phyloP scores from a whole-genome alignment of 73 alveolate genomes.

The Blepharisma stoltei region DNA sequence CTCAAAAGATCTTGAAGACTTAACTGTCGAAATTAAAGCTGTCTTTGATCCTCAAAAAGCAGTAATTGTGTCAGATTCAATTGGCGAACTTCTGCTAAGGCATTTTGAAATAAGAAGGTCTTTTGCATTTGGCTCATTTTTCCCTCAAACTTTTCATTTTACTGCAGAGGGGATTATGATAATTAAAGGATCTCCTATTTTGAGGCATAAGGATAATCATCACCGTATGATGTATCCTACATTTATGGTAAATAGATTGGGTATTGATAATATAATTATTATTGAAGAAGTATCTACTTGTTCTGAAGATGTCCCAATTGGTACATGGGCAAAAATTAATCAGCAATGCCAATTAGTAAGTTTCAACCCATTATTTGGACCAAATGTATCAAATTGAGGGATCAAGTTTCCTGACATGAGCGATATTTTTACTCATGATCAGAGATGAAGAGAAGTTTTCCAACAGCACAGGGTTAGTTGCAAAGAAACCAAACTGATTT shows the following conservation, averaged over 20 bases:
- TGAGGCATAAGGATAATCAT: constrained; percentile 16
- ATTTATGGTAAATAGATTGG: not conserved
- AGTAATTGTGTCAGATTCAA: not conserved
- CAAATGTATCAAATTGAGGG: constrained; percentile 5
- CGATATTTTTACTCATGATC: not conserved
- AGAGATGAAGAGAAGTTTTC: not conserved
- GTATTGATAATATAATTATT: not conserved
- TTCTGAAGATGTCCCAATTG: not conserved
- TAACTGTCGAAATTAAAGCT: not conserved
- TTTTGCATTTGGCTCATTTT: not conserved
- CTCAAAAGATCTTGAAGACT: constrained; percentile 10
- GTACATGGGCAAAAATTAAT: not conserved
- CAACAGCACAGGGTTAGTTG: not conserved
- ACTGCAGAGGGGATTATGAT: constrained; percentile 1
- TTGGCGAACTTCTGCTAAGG: not conserved
- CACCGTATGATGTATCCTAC: constrained; percentile 10
- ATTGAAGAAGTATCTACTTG: not conserved
- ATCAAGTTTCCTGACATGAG: constrained; percentile 16
- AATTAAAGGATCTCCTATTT: constrained; percentile 4
- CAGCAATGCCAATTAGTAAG: not conserved
- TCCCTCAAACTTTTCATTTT: not conserved
- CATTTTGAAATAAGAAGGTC: not conserved
- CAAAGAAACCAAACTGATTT: not conserved
- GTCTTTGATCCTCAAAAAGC: not conserved
- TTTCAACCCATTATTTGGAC: constrained; percentile 20